Conservation (phyloP, 2,329 filamentous ascomycete genomes). For the Rutstroemia sp. region DNA sequence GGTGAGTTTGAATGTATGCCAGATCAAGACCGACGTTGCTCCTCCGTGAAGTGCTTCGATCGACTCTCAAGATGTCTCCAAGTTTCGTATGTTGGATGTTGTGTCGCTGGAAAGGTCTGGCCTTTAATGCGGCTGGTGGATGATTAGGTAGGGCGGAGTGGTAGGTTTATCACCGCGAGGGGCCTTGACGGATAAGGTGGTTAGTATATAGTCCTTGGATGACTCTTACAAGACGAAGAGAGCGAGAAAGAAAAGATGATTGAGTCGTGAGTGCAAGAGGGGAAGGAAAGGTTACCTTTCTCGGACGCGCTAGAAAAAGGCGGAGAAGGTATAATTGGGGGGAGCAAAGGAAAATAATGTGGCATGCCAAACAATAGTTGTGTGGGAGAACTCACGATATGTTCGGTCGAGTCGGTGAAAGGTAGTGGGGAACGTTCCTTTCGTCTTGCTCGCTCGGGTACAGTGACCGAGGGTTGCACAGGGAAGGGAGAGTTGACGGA, state of each 20-base stretch:
- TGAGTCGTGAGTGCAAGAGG: conserved; percentile 10
- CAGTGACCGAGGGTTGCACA: conserved; percentile 13
- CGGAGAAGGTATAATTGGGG: conserved; percentile 7
- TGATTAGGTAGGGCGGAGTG: neutral
- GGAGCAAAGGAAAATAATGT: neutral
- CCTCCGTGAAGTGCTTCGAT: neutral
- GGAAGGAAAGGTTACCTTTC: conserved; percentile 11
- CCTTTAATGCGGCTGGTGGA: neutral
- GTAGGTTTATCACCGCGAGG: conserved; percentile 4
- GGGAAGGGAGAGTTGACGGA: neutral
- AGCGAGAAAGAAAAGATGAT: neutral
- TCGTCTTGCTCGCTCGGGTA: conserved; percentile 18
- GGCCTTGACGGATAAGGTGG: neutral
- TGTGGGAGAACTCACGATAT: conserved; percentile 17
- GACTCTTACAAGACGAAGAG: neutral
- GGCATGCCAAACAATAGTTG: conserved; percentile 13
- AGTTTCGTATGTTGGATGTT: neutral
- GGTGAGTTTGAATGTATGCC: conserved; percentile 6
- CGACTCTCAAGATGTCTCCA: neutral
- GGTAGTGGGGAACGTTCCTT: conserved; percentile 10
- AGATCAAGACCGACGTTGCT: neutral
- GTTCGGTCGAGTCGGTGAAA: conserved; percentile 22
- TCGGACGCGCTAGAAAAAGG: conserved; percentile 14
- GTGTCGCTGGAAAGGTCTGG: neutral
- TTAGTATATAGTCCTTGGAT: neutral